Conservation (phyloP, 106 monocot species). For the Dactylorhiza incarnata region DNA sequence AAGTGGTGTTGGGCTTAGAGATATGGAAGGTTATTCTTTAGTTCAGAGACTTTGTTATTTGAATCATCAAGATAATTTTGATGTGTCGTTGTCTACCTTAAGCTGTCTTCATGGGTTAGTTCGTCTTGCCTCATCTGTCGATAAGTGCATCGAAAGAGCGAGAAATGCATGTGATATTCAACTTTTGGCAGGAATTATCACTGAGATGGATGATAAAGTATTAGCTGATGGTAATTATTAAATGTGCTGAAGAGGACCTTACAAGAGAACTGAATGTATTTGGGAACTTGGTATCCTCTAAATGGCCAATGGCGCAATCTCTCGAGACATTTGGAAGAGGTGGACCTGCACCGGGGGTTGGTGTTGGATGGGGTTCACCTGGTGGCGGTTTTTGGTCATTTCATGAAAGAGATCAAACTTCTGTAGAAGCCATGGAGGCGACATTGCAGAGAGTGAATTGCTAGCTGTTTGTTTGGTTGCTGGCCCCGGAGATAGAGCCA, state of each 20-base stretch:
- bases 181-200: constrained; percentile 4
- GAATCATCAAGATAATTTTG: constrained; percentile 22
- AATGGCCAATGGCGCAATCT: constrained; percentile 43
- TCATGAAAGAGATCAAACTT: constrained; percentile 10
- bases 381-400: constrained; percentile 87
- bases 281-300: constrained; percentile 22
- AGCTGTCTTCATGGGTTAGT: constrained; percentile 72
- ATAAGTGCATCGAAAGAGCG: constrained; percentile 50
- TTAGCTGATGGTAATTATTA: constrained; percentile 64
- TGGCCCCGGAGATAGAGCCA: too few relatives aligned
- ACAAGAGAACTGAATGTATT: constrained; percentile 20
- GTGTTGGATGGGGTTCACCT: constrained; percentile 78
- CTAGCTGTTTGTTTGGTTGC: constrained; percentile 54
- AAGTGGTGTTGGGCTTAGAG: too few relatives aligned
- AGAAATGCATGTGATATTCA: constrained; percentile 21
- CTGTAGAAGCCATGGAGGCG: constrained; percentile 6
- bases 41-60: too few relatives aligned
- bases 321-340: constrained; percentile 72
- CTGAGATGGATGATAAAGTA: constrained; percentile 45
- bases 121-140: constrained; percentile 34
- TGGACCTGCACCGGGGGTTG: constrained; percentile 92
- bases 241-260: constrained; percentile 44
- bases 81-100: constrained; percentile 49
- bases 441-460: constrained; percentile 45
- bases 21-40: too few relatives aligned